These are phyloP conservation scores for Arabidopsis lyrata DNA, from an alignment of 441 rosid species.

Conservation along the genomic window DNA sequence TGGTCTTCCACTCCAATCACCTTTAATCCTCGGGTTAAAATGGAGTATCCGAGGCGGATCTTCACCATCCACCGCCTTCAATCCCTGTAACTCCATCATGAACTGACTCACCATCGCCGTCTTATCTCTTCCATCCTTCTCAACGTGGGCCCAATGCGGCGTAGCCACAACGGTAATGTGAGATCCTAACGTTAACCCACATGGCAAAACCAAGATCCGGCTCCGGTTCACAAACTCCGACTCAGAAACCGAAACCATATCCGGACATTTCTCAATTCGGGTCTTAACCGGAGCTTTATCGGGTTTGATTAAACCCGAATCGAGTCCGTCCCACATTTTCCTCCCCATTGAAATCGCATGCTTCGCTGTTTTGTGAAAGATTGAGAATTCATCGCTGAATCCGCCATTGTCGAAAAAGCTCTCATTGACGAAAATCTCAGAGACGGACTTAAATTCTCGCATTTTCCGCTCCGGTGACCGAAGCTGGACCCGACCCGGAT, in stretches of 20 bases:
- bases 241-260: constrained; percentile 50
- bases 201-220: constrained; percentile 55
- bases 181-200: constrained; percentile 61
- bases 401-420: constrained; percentile 49
- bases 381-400: constrained; percentile 52
- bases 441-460: constrained; percentile 53
- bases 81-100: constrained; percentile 90
- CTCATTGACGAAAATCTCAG: constrained; percentile 53
- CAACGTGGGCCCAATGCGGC: constrained; percentile 57
- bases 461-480: constrained; percentile 41
- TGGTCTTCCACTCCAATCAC: constrained; percentile 95
- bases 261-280: constrained; percentile 52
- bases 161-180: constrained; percentile 57
- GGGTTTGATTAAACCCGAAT: constrained; percentile 38
- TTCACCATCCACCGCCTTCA: constrained; percentile 87
- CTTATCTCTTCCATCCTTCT: constrained; percentile 50
- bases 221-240: constrained; percentile 52
- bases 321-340: constrained; percentile 53
- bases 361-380: constrained; percentile 53
- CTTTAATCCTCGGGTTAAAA: constrained; percentile 88
- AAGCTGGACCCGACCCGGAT: constrained; percentile 21
- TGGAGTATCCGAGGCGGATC: constrained; percentile 94
- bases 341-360: constrained; percentile 53
- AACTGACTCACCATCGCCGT: constrained; percentile 78
- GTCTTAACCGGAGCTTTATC: constrained; percentile 23